Evolutionary conservation across 345 rosid genomes (phyloP), one percentile per base, ranked within the genome.

Genomic region (Citrus unshiu): DNA sequence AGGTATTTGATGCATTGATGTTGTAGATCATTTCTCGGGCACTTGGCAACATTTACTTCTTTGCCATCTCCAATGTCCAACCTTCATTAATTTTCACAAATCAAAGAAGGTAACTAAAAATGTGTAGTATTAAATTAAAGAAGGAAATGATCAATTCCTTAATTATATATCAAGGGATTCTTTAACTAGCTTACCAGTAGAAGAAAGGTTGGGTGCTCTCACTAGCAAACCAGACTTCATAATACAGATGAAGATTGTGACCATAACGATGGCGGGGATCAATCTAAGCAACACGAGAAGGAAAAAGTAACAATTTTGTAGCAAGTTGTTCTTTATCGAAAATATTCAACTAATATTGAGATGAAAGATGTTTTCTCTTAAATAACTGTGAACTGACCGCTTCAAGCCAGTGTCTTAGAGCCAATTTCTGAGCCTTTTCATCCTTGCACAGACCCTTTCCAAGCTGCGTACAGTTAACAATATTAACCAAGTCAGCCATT

Each of bases 221-320:
- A 59, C 90, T 90, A 7, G 21, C 79, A 30, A 88, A 84, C 94
- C 96, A 93, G 19, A 89, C 81, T 77, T 89, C 86, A 72, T 90
- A 92, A 62, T 94, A 94, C 5, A 85, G 74, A 74, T 89, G 93
- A 43, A 94, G 83, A 64, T 92, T 94, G 80, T 89, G 91, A n/a
- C 98, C 98, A 71, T 94, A 92, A 21, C 98, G 86, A 81, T 94
- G 97, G 32, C 91, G 85, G 46, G 98, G 95, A 69, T 94, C 98
- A 72, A 94, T 94, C 97, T 94, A 80, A 22, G 4, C 4, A 75
- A 39, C 27, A 49, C 12, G 5, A 66, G 14, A 68, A 57, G 2
- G 3, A 5, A 63, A 63, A 14, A 39, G 13, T 3, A 24, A 60
- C 2, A 2, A 22, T n/a, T 61, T 22, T 34, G 0, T 25, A 59